Evolutionary conservation across 2,329 filamentous ascomycete species (phyloP).

Genomic region (Elsinoe necatrix): DNA sequence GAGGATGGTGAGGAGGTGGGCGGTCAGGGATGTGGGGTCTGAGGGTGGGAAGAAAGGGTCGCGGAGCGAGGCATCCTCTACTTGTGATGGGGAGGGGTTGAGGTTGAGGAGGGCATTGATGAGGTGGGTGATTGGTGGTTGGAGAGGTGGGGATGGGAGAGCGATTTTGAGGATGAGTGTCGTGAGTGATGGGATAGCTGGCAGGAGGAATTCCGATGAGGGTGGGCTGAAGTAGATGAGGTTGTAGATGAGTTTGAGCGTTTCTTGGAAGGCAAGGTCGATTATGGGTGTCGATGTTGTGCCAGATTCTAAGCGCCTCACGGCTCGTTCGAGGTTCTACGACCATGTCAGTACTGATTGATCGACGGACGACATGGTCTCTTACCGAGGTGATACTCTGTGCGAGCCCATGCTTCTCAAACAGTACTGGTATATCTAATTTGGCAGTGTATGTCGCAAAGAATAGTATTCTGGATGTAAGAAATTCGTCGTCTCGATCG

Average conservation of each 20-base stretch:
- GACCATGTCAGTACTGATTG: neutral
- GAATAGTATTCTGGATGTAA: conserved; percentile 70
- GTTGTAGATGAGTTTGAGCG: conserved; percentile 83
- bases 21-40: conserved; percentile 51
- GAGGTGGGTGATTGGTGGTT: conserved; percentile 61
- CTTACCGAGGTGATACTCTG: conserved; percentile 52
- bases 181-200: conserved; percentile 61
- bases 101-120: conserved; percentile 78
- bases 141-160: conserved; percentile 57
- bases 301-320: conserved; percentile 1
- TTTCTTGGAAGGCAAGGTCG: conserved; percentile 73
- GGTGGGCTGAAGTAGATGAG: conserved; percentile 66
- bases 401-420: conserved; percentile 58
- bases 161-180: conserved; percentile 58
- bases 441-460: conserved; percentile 68
- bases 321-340: conserved; percentile 14
- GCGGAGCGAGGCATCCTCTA: conserved; percentile 25
- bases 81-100: conserved; percentile 40
- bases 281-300: conserved; percentile 48
- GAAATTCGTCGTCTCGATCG: conserved; percentile 75
- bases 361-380: neutral
- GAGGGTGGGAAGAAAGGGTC: conserved; percentile 58
- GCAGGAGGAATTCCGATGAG: conserved; percentile 53
- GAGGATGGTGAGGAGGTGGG: conserved; percentile 62
- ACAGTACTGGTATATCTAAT: conserved; percentile 56